Evolutionary conservation across 2,329 filamentous ascomycete genomes (phyloP), one percentile per base, ranked within the genome.

Genomic region (Capronia coronata): DNA sequence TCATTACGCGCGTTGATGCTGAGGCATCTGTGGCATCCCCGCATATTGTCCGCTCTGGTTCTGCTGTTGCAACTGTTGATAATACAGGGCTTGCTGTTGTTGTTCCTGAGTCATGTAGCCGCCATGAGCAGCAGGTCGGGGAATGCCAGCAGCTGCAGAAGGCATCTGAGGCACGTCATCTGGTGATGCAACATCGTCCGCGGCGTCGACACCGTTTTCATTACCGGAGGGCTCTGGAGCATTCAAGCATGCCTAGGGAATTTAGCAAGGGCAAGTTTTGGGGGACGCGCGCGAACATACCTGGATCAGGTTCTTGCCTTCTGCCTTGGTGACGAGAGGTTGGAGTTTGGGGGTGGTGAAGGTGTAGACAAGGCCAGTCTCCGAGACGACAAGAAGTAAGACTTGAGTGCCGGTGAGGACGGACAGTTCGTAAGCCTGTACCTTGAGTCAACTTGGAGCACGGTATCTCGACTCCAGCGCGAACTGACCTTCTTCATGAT

Each of bases 281-380:
- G 30, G 22, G 3, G 29, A 13, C 8, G 32, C 30, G 14, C 30
- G 14, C 30, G 29, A 23, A 63, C 81, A 59, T 80, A 96, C 93
- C 83, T 98, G 93, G 61, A 98, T 97, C 59, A 98, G 76, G 69
- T 98, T 98, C 80, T 98, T 98, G 74, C 93, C 93, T 73, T 97
- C 93, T 14, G 93, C 86, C 76, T 97, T 97, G 57, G 93, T 98
- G 61, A 97, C 93, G 46, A 98, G 82, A 56, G 93, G 93, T 73
- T 97, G 93, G 49, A 98, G 82, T 76, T 98, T 98, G 16, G 93
- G 93, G 13, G 93, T 98, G 55, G 91, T 97, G 70, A 97, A 97
- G 52, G 91, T 97, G 72, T 97, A 97, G 63, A 97, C 91, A 27
- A 97, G 82, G 59, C 91, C 91, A 19, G 91, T 97, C 75, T 97